Evolutionary conservation across 495 filamentous ascomycete species (phyloP), one percentile per base, ranked within the genome.

Genomic region (Penicillium chermesinum): DNA sequence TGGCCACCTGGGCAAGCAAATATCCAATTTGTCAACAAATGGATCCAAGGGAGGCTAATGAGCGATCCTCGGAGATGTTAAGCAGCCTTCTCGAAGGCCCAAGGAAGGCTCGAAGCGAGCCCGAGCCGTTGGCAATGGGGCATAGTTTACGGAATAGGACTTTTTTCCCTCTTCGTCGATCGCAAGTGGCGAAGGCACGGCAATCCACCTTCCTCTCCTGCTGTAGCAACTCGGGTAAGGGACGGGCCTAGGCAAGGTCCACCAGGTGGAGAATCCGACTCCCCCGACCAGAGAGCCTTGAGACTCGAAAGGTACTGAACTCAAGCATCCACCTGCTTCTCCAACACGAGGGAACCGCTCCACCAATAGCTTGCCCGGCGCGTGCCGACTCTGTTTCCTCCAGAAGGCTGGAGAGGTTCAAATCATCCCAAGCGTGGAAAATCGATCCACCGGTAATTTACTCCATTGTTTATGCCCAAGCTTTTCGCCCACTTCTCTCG

Each of bases 261-360:
- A 63, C 57, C 34, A 15, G 30, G 57, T 61, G 57, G 57, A 55
- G 50, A 36, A 50, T 60, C 59, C 59, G 59, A 53, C 40, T 55
- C 44, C 59, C 59, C 57, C 57, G 59, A 55, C 15, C 21, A 9
- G n/a, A n/a, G n/a, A n/a, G 35, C 57, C 45, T 37, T n/a, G 35
- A n/a, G 13, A n/a, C 30, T 33, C 6, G 15, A 13, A 37, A n/a
- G 35, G 15, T 37, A 33, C 7, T 33, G 13, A 33, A n/a, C n/a
- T n/a, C n/a, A n/a, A n/a, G n/a, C n/a, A n/a, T n/a, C n/a, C n/a
- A n/a, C n/a, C n/a, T n/a, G n/a, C n/a, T n/a, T n/a, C n/a, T 30
- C 25, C 25, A 30, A 10, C 25, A 30, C 25, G 25, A 30, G 25
- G 25, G 25, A 30, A 30, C 5, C 4, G 5, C 25, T 30, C 25